phyloP scores from a whole-genome alignment of 2,329 filamentous ascomycete species.

The Proliferodiscus dingleyae region DNA sequence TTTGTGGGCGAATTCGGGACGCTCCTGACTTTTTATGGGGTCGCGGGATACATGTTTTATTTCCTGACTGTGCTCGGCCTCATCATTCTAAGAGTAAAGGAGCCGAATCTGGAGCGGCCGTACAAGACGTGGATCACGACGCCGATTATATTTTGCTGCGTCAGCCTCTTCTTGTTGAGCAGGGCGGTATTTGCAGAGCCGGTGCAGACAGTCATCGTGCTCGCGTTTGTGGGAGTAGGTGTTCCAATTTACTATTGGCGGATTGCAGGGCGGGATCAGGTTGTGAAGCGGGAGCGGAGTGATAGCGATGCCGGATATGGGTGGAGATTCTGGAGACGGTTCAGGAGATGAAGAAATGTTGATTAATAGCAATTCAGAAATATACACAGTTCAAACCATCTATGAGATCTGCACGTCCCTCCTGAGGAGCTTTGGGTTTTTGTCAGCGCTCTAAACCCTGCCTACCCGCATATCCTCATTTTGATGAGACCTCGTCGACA shows the following conservation, averaged over 20 bases:
- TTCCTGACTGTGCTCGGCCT: conserved; percentile 91
- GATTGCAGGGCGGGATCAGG: conserved; percentile 59
- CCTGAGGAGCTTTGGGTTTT: no score
- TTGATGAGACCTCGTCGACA: conserved; percentile 38
- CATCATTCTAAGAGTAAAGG: conserved; percentile 81
- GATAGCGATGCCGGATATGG: conserved; percentile 35
- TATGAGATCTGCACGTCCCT: no score
- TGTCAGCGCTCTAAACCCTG: no score
- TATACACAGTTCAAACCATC: no score
- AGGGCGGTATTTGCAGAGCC: conserved; percentile 88
- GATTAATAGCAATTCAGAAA: no score
- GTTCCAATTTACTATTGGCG: conserved; percentile 87
- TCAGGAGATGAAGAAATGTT: background rate
- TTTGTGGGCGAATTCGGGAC: conserved; percentile 85
- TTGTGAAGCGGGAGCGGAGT: conserved; percentile 42
- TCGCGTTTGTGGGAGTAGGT: conserved; percentile 78
- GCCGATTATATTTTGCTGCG: conserved; percentile 97
- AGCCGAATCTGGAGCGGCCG: conserved; percentile 82
- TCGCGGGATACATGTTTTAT: conserved; percentile 96
- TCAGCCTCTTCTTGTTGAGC: conserved; percentile 85
- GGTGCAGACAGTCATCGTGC: conserved; percentile 80
- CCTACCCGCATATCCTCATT: background rate
- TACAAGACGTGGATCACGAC: conserved; percentile 97
- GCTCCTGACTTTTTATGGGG: conserved; percentile 93
- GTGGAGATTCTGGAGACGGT: conserved; percentile 56